phyloP scores from a whole-genome alignment of 768 basidiomycete genomes.

The Melanogaster broomeanus region DNA sequence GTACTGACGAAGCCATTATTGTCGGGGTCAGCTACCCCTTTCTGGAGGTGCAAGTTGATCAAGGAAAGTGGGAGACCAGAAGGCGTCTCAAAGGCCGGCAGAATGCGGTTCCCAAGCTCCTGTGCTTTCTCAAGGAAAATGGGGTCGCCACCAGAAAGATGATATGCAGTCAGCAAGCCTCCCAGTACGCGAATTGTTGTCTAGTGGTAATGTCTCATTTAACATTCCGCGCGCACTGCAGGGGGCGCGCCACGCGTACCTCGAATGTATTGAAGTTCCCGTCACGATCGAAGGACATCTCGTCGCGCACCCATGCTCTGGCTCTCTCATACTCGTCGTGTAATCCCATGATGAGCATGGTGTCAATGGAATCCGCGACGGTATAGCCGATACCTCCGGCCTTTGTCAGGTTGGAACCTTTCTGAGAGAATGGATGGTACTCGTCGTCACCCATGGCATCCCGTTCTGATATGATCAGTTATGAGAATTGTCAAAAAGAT shows the following conservation, averaged over 20 bases:
- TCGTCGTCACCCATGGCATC: constrained; percentile 93
- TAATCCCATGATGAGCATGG: constrained; percentile 84
- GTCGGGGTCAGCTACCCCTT: constrained; percentile 62
- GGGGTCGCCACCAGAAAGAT: constrained; percentile 67
- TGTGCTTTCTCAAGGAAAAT: constrained; percentile 75
- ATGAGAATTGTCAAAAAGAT: constrained; percentile 7
- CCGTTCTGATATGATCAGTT: constrained; percentile 51
- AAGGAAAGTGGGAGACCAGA: constrained; percentile 80
- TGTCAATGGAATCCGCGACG: constrained; percentile 86
- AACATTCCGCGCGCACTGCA: not conserved
- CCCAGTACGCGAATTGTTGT: constrained; percentile 93
- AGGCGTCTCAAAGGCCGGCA: constrained; percentile 80
- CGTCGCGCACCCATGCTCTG: constrained; percentile 70
- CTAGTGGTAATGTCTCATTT: constrained; percentile 39
- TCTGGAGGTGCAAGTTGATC: constrained; percentile 66
- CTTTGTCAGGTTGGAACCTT: constrained; percentile 75
- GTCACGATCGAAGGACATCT: constrained; percentile 75
- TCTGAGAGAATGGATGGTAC: constrained; percentile 80
- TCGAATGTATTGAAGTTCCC: constrained; percentile 89
- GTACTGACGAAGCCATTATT: constrained; percentile 69
- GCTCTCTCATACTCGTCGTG: constrained; percentile 77
- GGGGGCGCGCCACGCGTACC: constrained; percentile 43
- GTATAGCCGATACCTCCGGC: constrained; percentile 88
- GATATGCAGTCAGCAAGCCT: constrained; percentile 84
- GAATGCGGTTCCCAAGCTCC: constrained; percentile 84